Conservation (phyloP, 2,329 filamentous ascomycete genomes). For the Chalara sp. region DNA sequence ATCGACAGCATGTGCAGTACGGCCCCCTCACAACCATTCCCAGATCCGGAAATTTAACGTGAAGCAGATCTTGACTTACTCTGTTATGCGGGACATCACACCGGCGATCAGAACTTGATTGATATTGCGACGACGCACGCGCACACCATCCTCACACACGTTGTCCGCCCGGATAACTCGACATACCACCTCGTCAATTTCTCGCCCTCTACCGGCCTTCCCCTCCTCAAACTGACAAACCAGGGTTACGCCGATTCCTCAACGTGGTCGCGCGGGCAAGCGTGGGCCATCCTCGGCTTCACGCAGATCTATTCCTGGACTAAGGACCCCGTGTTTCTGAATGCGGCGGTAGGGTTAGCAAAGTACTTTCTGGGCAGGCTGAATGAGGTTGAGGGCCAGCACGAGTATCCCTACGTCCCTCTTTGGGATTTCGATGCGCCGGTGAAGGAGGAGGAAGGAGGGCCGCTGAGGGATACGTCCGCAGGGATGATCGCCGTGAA, state of each 20-base stretch:
- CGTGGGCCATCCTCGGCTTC: conserved; percentile 22
- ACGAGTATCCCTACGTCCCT: conserved; percentile 14
- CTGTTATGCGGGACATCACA: conserved; percentile 27
- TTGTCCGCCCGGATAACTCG: conserved; percentile 27
- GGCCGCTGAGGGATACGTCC: conserved; percentile 31
- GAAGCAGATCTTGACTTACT: conserved; percentile 26
- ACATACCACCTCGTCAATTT: conserved; percentile 36
- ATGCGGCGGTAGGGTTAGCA: conserved; percentile 29
- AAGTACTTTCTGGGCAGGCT: conserved; percentile 31
- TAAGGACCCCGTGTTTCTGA: conserved; percentile 17
- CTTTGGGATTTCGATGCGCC: conserved; percentile 37
- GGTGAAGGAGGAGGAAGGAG: not conserved
- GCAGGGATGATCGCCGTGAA: conserved; percentile 36
- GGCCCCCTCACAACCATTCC: not conserved
- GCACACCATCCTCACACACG: conserved; percentile 24
- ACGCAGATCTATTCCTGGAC: conserved; percentile 35
- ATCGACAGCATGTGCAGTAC: conserved; percentile 28
- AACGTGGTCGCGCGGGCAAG: conserved; percentile 30
- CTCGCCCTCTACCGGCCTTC: conserved; percentile 27
- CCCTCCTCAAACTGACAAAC: conserved; percentile 32
- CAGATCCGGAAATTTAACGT: not conserved
- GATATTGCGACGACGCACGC: conserved; percentile 30
- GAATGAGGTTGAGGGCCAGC: conserved; percentile 8
- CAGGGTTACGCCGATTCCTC: conserved; percentile 33
- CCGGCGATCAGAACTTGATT: conserved; percentile 20